Evolutionary conservation across 257 asterid species (phyloP).

Genomic region (Forsythia viridissima): DNA sequence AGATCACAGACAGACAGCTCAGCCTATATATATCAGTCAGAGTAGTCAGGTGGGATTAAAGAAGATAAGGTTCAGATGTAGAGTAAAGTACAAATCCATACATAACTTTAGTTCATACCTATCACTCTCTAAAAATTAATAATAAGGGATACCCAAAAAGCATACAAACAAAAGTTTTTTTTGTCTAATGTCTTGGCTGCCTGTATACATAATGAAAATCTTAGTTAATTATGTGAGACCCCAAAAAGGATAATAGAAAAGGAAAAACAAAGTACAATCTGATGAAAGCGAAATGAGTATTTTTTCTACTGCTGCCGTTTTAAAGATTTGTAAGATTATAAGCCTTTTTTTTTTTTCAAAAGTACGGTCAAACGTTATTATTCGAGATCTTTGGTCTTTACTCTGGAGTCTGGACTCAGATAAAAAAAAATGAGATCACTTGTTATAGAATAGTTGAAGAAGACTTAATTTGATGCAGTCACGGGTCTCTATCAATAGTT

Average conservation of each 20-base stretch:
- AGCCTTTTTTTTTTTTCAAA: neutral
- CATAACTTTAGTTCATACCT: slow-evolving; percentile 21
- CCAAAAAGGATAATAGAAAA: too few relatives aligned
- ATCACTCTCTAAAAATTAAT: slow-evolving; percentile 9
- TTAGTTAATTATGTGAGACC: neutral
- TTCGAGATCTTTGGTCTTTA: too few relatives aligned
- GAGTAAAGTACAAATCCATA: slow-evolving; percentile 23
- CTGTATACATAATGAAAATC: neutral
- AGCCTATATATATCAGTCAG: neutral
- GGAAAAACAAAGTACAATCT: neutral
- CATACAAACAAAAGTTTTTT: neutral
- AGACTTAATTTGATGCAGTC: too few relatives aligned
- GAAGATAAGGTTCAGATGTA: neutral
- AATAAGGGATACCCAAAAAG: neutral
- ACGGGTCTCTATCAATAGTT: neutral
- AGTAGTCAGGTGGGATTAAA: neutral
- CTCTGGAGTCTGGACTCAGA: too few relatives aligned
- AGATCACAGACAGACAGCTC: neutral
- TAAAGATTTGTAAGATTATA: neutral
- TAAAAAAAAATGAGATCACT: too few relatives aligned
- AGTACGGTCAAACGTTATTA: too few relatives aligned
- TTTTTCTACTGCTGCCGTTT: neutral
- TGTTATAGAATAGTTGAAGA: too few relatives aligned
- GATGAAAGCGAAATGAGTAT: neutral
- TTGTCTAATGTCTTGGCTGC: too few relatives aligned